phyloP scores from a whole-genome alignment of 495 filamentous ascomycete genomes.

The Hapsidospora chrysogenum region DNA sequence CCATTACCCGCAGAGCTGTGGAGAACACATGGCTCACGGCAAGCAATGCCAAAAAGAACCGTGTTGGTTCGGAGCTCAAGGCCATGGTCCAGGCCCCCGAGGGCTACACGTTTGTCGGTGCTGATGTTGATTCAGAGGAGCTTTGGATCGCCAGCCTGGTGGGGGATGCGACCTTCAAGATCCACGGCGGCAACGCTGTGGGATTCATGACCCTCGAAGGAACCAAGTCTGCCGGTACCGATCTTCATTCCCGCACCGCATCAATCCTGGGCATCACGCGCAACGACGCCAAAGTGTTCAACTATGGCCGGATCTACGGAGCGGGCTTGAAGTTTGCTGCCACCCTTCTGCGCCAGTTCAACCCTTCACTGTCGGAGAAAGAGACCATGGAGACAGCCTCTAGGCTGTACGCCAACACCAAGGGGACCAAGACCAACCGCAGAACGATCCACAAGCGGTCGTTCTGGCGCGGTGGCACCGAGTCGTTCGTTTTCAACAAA shows the following conservation, averaged over 20 bases:
- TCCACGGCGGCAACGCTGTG: conserved; percentile 91
- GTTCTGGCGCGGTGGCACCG: conserved; percentile 95
- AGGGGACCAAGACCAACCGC: conserved; percentile 59
- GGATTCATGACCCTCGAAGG: conserved; percentile 99
- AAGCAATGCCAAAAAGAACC: conserved; percentile 87
- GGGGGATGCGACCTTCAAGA: conserved; percentile 80
- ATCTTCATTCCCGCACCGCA: conserved; percentile 89
- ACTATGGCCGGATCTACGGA: conserved; percentile 96
- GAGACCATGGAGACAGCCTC: conserved; percentile 59
- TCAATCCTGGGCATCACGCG: conserved; percentile 81
- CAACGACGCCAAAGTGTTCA: conserved; percentile 95
- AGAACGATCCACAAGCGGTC: conserved; percentile 50
- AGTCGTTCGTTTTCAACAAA: conserved; percentile 95
- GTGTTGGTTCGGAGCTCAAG: conserved; percentile 93
- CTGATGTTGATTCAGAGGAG: conserved; percentile 97
- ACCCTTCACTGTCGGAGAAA: conserved; percentile 59
- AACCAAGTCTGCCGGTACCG: conserved; percentile 82
- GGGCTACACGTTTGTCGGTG: conserved; percentile 86
- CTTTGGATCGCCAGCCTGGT: conserved; percentile 96
- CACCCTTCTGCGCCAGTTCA: conserved; percentile 82
- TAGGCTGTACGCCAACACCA: conserved; percentile 75
- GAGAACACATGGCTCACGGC: conserved; percentile 98
- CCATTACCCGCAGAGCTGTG: conserved; percentile 87
- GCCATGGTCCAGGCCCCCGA: conserved; percentile 88
- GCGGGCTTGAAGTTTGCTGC: conserved; percentile 87